Evolutionary conservation across 805 yeast genomes (phyloP), one percentile per base, ranked within the genome.

Genomic region (Yarrowia keelungensis): DNA sequence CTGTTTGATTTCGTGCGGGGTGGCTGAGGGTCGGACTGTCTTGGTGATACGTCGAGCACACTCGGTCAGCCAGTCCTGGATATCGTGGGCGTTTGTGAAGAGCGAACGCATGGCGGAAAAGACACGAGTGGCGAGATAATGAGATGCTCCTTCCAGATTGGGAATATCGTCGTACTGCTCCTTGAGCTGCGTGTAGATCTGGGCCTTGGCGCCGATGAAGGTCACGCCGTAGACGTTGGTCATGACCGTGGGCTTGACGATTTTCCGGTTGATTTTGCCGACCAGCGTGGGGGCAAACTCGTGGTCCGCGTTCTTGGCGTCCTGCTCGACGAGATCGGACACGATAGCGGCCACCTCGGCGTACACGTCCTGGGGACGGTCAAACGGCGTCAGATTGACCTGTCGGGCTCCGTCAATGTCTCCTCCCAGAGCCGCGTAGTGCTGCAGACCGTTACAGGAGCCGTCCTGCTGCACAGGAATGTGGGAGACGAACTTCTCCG

Each of bases 151-250:
- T 72, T 84, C 83, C 0, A 85, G 79, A 68, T 81, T 81, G 69
- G 85, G 86, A 65, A 86, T 78, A 61, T 86, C 88, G 11, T 47
- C 47, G 14, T 43, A 22, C 38, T 47, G 56, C 22, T 62, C 67
- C 39, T 84, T 85, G 69, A 94, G 80, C 75, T 93, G 93, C 74
- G 88, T 90, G 69, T 87, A 85, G 74, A 94, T 92, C 79, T 94
- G 99, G 3, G 88, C 89, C 16, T 91, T 86, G 0, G 98, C 99
- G 16, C 99, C 99, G 71, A 91, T 85, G 76, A 85, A 92, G 0
- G 99, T 94, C 12, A 94, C 99, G 74, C 99, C 99, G 76, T 94
- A 94, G 45, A 94, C 99, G 75, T 92, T 93, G 0, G 99, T 94
- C 99, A 94, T 94, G 35, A 94, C 98, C 0, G 99, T 92, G 77